Evolutionary conservation across 352 stramenopile species (phyloP), one percentile per base, ranked within the genome.

Genomic region (Globisporangium paddicum): DNA sequence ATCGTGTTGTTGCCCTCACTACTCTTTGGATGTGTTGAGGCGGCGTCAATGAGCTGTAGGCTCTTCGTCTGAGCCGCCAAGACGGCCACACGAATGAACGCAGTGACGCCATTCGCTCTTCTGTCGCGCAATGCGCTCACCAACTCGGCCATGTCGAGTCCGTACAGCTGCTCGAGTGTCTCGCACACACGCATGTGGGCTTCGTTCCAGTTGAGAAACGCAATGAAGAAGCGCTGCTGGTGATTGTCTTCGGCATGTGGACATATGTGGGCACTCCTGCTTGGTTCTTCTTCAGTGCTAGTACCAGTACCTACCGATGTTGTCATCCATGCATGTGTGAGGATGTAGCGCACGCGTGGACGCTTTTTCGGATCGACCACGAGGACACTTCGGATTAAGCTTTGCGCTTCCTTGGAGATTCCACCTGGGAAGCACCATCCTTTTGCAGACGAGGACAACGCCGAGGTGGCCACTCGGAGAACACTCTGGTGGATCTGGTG

Each of bases 381-480:
- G 5, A 93, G 46, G 11, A 90, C 55, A 2, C 68, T 65, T 0
- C 69, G 75, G 7, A 93, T 44, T 13, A 93, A 35, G 3, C 60
- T 35, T 50, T 84, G 77, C 8, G 63, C 77, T 10, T 75, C 66
- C 18, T 46, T 37, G 0, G 76, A 85, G 4, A 89, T 52, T 16
- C 28, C 35, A 3, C 25, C n/a, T 7, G 60, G 55, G 37, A 78
- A 66, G 38, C 16, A 44, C 38, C 38, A 44, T 1, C 38, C 38
- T 7, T 19, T 44, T 18, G 51, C 21, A 23, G 66, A 53, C 37
- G 30, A 37, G 5, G 57, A 46, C 1, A 25, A 60, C 7, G 19
- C 18, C 19, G 45, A 32, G 6, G 44, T 21, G 28, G 44, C 37
- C 18, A 44, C 16, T 19, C 18, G 38, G 13, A 69, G 64, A 44